Conservation (phyloP, 1,284 basidiomycete genomes). For the Xanthoconium separans region DNA sequence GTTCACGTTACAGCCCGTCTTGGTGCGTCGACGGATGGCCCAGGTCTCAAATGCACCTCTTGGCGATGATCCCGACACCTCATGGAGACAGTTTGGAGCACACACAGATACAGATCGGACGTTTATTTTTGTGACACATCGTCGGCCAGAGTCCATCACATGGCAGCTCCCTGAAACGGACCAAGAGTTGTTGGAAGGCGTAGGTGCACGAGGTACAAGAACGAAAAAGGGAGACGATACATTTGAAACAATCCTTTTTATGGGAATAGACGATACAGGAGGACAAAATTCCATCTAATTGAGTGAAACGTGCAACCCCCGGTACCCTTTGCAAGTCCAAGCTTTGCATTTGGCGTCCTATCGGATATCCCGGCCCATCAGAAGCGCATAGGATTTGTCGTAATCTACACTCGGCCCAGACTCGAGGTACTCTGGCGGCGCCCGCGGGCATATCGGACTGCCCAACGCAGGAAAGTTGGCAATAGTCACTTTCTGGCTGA, state of each 20-base stretch:
- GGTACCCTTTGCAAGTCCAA: background rate
- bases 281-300: background rate
- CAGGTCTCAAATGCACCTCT: background rate
- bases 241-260: conserved; percentile 67
- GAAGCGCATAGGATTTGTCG: conserved; percentile 49
- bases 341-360: conserved; percentile 17
- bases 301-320: background rate
- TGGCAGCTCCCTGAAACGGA: conserved; percentile 59
- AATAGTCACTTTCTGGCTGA: conserved; percentile 45
- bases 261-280: conserved; percentile 37
- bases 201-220: conserved; percentile 45
- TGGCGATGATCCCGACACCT: background rate
- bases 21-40: conserved; percentile 30
- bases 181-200: conserved; percentile 52
- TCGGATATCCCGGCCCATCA: conserved; percentile 59
- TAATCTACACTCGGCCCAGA: conserved; percentile 43
- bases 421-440: conserved; percentile 53
- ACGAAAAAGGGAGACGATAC: conserved; percentile 57
- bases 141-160: conserved; percentile 52
- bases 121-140: conserved; percentile 61
- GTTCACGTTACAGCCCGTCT: conserved; percentile 71
- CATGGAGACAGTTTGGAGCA: conserved; percentile 44
- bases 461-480: conserved; percentile 43
- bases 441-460: conserved; percentile 44
- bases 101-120: conserved; percentile 41